phyloP scores from a whole-genome alignment of 495 filamentous ascomycete genomes.

The Penicillium roqueforti region DNA sequence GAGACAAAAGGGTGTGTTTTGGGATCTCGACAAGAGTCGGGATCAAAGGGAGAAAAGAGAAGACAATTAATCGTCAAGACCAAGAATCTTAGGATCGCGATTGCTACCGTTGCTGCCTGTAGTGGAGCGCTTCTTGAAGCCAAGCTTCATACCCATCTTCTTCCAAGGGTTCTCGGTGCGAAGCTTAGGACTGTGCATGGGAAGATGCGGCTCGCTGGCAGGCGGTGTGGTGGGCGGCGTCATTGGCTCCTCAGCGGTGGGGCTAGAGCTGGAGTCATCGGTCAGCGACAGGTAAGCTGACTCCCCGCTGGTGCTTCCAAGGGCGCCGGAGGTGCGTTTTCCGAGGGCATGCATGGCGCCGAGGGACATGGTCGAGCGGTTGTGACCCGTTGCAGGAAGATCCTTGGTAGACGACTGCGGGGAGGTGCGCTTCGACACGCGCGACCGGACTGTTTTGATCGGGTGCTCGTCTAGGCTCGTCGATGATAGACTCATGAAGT shows the following conservation, averaged over 20 bases:
- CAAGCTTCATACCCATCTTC: constrained; percentile 76
- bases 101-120: constrained; percentile 24
- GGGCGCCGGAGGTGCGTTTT: constrained; percentile 37
- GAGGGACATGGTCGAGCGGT: constrained; percentile 34
- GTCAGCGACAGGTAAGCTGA: constrained; percentile 36
- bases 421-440: constrained; percentile 37
- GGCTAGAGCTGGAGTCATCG: constrained; percentile 49
- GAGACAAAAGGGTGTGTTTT: not conserved
- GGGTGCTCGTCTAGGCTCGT: constrained; percentile 31
- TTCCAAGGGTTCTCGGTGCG: constrained; percentile 67
- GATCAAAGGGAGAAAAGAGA: not conserved
- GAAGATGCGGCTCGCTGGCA: constrained; percentile 52
- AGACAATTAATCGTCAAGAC: constrained; percentile 30
- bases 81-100: constrained; percentile 34
- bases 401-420: constrained; percentile 44
- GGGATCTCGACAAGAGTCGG: not conserved
- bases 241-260: constrained; percentile 61
- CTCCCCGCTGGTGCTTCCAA: constrained; percentile 38
- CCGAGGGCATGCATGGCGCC: constrained; percentile 31
- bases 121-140: constrained; percentile 58
- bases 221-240: constrained; percentile 88
- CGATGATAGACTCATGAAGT: constrained; percentile 32
- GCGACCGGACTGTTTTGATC: constrained; percentile 31
- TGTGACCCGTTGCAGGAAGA: constrained; percentile 24
- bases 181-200: constrained; percentile 50